phyloP scores from a whole-genome alignment of 345 rosid species.

The Salix brachista region DNA sequence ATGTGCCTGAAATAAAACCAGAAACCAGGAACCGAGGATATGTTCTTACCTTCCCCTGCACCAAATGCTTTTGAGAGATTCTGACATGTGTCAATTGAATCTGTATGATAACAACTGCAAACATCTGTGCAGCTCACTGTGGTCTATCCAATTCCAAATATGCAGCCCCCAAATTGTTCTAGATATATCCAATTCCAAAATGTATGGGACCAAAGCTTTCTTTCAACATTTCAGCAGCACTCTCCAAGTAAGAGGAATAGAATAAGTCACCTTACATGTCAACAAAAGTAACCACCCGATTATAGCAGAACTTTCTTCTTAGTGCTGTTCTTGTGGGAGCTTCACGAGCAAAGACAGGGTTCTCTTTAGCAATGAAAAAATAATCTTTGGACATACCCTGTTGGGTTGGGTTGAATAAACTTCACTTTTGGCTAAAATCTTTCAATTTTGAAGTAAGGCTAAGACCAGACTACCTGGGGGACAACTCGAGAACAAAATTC shows the following conservation, averaged over 20 bases:
- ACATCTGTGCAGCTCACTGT: conserved; percentile 91
- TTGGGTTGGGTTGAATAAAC: too few species aligned
- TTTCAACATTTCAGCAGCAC: conserved; percentile 76
- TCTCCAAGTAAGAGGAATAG: conserved; percentile 79
- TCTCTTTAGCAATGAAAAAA: conserved; percentile 59
- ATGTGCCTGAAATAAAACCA: neutral
- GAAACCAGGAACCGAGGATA: neutral
- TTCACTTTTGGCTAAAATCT: too few species aligned
- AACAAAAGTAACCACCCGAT: conserved; percentile 84
- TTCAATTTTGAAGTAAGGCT: too few species aligned
- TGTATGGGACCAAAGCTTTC: conserved; percentile 92
- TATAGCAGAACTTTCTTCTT: conserved; percentile 89
- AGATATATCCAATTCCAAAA: conserved; percentile 86
- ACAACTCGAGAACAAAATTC: too few species aligned
- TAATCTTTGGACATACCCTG: too few species aligned
- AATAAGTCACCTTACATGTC: conserved; percentile 75
- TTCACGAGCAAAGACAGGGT: conserved; percentile 71
- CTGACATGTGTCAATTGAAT: conserved; percentile 87
- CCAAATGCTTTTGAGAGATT: conserved; percentile 87
- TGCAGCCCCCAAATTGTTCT: conserved; percentile 91
- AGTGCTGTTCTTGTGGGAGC: conserved; percentile 82
- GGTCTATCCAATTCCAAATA: conserved; percentile 88
- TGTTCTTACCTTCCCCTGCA: conserved; percentile 69
- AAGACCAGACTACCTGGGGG: too few species aligned
- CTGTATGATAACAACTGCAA: conserved; percentile 87